phyloP scores from a whole-genome alignment of 179 eudicot species.

The Patellifolia procumbens region DNA sequence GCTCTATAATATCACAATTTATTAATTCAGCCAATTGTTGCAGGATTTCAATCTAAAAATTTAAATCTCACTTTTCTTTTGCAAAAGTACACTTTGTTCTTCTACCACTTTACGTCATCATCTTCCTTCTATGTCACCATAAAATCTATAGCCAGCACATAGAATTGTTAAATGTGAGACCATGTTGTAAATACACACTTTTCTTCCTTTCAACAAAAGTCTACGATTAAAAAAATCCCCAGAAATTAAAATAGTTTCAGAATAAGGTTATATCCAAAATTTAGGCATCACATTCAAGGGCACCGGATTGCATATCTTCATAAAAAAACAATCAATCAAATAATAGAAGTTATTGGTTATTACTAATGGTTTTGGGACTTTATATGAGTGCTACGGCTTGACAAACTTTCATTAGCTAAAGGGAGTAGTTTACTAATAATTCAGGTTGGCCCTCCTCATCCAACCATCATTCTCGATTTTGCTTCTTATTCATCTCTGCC shows the following conservation, averaged over 20 bases:
- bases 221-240: no score
- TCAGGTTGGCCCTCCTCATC: background rate
- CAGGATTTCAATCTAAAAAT: background rate
- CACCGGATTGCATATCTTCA: background rate
- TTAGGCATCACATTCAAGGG: background rate
- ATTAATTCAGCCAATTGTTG: background rate
- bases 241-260: background rate
- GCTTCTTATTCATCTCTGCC: background rate
- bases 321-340: background rate
- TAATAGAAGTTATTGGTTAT: background rate
- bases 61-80: background rate
- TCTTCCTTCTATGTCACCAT: background rate
- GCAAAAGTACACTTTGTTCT: background rate
- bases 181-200: background rate
- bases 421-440: background rate
- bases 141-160: no score
- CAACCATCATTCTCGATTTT: background rate
- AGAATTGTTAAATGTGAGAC: no score
- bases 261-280: background rate
- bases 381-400: background rate
- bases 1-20: background rate
- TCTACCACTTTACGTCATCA: background rate
- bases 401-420: background rate
- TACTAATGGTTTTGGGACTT: background rate
- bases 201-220: conserved; percentile 4